A percentile compares a stretch with the other conserved stretches of the same genome.
Evolutionary conservation across 2,329 filamentous ascomycete species (phyloP).

Genomic region (Arthrobotrys sphaeroides): DNA sequence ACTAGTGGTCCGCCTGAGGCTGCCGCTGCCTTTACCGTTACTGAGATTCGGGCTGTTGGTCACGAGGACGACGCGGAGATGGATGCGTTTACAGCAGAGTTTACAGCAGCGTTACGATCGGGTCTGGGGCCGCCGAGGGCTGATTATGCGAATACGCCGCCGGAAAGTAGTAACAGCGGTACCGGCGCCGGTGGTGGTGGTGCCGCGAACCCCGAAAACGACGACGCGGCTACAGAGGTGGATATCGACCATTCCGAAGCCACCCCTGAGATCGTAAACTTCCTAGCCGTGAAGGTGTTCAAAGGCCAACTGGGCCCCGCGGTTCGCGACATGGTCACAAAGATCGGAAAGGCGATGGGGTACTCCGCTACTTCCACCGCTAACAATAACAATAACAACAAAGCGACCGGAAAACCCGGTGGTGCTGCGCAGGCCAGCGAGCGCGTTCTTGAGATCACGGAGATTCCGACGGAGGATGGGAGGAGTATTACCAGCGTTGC

Average conservation of each 20-base stretch:
- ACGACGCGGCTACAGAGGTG: slow-evolving; percentile 50
- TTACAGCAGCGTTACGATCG: slow-evolving; percentile 35
- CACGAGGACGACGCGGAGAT: slow-evolving; percentile 31
- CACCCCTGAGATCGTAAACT: slow-evolving; percentile 49
- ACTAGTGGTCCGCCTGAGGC: not conserved
- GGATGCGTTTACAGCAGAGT: slow-evolving; percentile 45
- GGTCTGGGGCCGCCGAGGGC: slow-evolving; percentile 21
- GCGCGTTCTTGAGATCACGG: slow-evolving; percentile 29
- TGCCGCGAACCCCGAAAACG: slow-evolving; percentile 5
- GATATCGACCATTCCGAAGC: slow-evolving; percentile 51
- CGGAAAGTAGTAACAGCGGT: not conserved
- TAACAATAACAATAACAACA: not conserved
- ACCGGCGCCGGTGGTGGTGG: not conserved
- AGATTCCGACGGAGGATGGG: slow-evolving; percentile 49
- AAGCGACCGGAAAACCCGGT: not conserved
- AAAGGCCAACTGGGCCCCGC: slow-evolving; percentile 45
- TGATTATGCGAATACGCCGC: not conserved
- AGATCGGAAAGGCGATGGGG: slow-evolving; percentile 45
- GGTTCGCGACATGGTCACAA: slow-evolving; percentile 50
- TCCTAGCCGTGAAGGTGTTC: slow-evolving; percentile 50
- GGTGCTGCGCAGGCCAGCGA: not conserved
- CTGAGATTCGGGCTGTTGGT: not conserved
- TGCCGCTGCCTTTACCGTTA: not conserved
- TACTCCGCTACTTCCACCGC: slow-evolving; percentile 23
- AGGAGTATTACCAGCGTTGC: slow-evolving; percentile 44